phyloP scores from a whole-genome alignment of 805 yeast genomes.

The Cyberlindnera xishuangbannaensis region DNA sequence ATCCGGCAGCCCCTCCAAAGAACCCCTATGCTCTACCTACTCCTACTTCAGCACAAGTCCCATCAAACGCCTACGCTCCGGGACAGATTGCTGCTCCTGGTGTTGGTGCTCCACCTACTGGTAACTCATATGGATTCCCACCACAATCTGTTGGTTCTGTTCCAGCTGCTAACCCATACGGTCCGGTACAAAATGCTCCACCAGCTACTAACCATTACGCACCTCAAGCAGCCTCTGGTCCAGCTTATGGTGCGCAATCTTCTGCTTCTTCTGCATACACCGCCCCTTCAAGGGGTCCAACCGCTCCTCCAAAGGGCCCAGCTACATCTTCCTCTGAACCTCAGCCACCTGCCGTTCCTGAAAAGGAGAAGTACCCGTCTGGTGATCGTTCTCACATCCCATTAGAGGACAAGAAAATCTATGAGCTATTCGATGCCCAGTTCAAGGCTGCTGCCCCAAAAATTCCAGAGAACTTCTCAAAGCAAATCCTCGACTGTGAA shows the following conservation, averaged over 20 bases:
- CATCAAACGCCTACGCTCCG: constrained; percentile 10
- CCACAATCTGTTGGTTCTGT: constrained; percentile 20
- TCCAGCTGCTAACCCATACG: constrained; percentile 28
- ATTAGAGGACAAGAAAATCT: constrained; percentile 50
- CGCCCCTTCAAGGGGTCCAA: constrained; percentile 14
- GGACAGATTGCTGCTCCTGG: constrained; percentile 6
- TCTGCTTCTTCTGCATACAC: constrained; percentile 11
- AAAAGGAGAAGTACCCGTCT: constrained; percentile 37
- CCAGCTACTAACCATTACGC: constrained; percentile 13
- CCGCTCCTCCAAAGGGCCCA: constrained; percentile 12
- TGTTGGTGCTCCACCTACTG: neutral
- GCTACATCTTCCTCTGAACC: constrained; percentile 7
- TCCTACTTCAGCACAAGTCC: constrained; percentile 9
- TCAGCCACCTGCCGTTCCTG: constrained; percentile 12
- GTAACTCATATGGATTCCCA: neutral
- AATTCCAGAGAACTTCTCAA: constrained; percentile 67
- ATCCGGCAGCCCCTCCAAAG: constrained; percentile 21
- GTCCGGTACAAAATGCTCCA: too few species aligned
- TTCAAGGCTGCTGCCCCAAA: constrained; percentile 71
- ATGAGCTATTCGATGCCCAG: constrained; percentile 46
- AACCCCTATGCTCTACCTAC: constrained; percentile 32
- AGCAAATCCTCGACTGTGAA: constrained; percentile 75
- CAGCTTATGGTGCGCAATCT: constrained; percentile 4
- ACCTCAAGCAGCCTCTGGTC: neutral
- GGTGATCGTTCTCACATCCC: constrained; percentile 72